These are phyloP conservation scores for Spatholobus suberectus DNA, from an alignment of 306 rosid genomes.

Conservation along the genomic window DNA sequence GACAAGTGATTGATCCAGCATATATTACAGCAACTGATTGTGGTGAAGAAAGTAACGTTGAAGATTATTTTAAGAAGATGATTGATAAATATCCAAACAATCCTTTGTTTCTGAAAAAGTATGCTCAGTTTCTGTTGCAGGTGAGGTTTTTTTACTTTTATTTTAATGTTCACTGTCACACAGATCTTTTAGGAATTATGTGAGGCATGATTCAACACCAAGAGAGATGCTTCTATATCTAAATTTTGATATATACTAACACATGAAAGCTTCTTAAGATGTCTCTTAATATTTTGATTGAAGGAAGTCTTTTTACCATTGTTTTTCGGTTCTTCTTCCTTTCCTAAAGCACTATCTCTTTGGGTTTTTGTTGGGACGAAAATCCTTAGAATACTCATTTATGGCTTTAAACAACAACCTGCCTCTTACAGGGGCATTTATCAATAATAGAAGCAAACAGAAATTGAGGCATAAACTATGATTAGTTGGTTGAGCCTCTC, in stretches of 20 bases:
- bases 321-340: background rate
- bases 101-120: conserved; percentile 69
- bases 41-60: conserved; percentile 38
- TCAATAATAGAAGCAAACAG: background rate
- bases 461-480: background rate
- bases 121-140: conserved; percentile 76
- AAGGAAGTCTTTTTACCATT: background rate
- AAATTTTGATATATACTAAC: conserved; percentile 13
- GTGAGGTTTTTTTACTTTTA: conserved; percentile 46
- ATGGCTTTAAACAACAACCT: background rate
- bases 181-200: background rate
- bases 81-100: conserved; percentile 62
- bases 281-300: background rate
- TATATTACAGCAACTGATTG: conserved; percentile 31
- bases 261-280: background rate
- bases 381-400: conserved; percentile 8
- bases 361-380: background rate
- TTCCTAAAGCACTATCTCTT: background rate
- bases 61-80: conserved; percentile 63
- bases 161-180: background rate
- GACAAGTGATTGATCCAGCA: conserved; percentile 39
- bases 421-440: background rate
- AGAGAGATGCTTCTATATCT: conserved; percentile 21
- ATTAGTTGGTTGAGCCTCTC: conserved; percentile 15
- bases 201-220: conserved; percentile 27